These are phyloP conservation scores for Polygonum maritimum DNA, from an alignment of 148 eudicot genomes.

Conservation along the genomic window DNA sequence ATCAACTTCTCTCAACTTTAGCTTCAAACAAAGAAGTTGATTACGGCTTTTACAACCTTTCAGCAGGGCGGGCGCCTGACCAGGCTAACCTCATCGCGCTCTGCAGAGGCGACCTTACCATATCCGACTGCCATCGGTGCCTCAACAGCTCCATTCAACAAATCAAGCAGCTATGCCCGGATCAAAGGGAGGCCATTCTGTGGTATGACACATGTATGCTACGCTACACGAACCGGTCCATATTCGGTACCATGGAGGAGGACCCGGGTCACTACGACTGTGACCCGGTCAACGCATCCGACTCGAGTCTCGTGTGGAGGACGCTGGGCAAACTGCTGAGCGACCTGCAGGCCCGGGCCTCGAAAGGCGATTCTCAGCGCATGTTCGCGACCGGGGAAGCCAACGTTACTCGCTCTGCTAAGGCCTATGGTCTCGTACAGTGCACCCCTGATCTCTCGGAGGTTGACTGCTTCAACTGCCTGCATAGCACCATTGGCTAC, in stretches of 20 bases:
- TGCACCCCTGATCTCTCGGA: background rate
- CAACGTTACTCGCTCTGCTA: background rate
- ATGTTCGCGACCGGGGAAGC: constrained; percentile 9
- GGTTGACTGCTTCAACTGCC: background rate
- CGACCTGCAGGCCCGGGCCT: background rate
- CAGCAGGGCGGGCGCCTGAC: background rate
- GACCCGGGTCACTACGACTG: background rate
- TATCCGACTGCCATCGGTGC: constrained; percentile 16
- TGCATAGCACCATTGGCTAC: background rate
- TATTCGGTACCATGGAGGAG: constrained; percentile 6
- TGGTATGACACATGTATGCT: constrained; percentile 28
- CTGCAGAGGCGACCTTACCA: constrained; percentile 18
- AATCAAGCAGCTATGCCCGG: constrained; percentile 15
- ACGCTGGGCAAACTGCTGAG: background rate
- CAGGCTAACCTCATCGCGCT: constrained; percentile 11
- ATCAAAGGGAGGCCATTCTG: constrained; percentile 17
- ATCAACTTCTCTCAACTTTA: background rate
- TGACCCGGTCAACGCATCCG: background rate
- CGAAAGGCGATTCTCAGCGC: constrained; percentile 9
- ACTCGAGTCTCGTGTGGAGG: background rate
- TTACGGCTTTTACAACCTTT: constrained; percentile 8
- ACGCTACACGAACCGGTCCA: constrained; percentile 14
- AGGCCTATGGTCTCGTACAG: background rate
- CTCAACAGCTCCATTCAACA: constrained; percentile 2
- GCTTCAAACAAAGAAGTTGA: background rate